Base-by-base conservation (phyloP, 75 land plant genomes). In the Sequoiadendron giganteum region DNA sequence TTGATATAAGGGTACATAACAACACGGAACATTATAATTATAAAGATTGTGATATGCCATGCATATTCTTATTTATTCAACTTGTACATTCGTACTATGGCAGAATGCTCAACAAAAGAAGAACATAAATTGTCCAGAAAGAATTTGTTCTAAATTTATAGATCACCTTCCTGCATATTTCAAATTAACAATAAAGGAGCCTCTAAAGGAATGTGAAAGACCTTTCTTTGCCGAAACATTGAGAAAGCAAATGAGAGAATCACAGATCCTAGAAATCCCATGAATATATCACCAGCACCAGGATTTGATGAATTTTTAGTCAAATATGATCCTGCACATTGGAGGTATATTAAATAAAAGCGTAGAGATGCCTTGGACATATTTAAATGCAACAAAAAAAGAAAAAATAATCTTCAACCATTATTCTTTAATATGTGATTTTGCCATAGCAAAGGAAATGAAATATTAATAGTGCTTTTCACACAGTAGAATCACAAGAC, bases 241-340 rank as follows among this genome's bases (percentile, higher is more conserved):
- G 99, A 98, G 88, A 98, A 98, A 49, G 99, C 97, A 93, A 98
- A 98, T 21, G 99, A 98, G 49, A 98, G 94, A 84, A 98, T 98
- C 55, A 98, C 99, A 83, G 99, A 97, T 87, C 97, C 99, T 38
- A 98, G 91, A 91, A 98, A 97, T 85, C 97, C 99, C 97, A 97
- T 97, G 38, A 97, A 90, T n/a, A 98, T 84, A 90, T 98, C 99
- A 88, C 99, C 99, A 89, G 99, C 99, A 86, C 99, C 99, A 90
- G 99, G 99, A 91, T 93, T 94, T 84, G 92, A 91, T 65, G 96
- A 83, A 13, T 79, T 92, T 89, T 98, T 95, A 39, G 99, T 98
- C 75, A 97, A 90, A 86, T 97, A 97, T 34, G 91, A 88, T 87
- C 96, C 99, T 98, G 95, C 85, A 90, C n/a, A 87, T 55, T 45